These are phyloP conservation scores for Macrophomina phaseolina DNA, from an alignment of 2,329 filamentous ascomycete genomes.

Conservation along the genomic window DNA sequence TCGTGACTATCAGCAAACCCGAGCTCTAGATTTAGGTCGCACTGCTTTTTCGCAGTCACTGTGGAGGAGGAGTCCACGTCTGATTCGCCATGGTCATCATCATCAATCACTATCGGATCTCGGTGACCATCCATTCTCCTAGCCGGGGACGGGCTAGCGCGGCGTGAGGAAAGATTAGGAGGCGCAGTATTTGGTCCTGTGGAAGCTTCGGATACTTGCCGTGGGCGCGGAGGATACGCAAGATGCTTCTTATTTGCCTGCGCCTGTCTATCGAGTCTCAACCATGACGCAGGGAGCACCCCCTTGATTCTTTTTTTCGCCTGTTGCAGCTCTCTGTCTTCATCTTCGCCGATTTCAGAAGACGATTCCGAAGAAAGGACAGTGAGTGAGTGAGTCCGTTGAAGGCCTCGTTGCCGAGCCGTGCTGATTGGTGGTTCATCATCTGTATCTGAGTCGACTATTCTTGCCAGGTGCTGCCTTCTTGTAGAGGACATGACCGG, in stretches of 20 bases:
- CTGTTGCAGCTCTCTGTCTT: conserved; percentile 39
- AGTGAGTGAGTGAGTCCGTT: neutral
- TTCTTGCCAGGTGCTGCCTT: neutral
- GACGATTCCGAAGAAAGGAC: conserved; percentile 31
- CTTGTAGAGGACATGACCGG: conserved; percentile 29
- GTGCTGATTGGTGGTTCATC: conserved; percentile 24
- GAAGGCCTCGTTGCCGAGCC: neutral
- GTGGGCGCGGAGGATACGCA: neutral
- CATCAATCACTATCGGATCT: conserved; percentile 39
- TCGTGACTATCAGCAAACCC: conserved; percentile 6
- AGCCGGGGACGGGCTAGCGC: neutral
- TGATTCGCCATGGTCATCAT: conserved; percentile 41
- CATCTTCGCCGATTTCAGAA: conserved; percentile 37
- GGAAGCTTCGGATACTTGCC: neutral
- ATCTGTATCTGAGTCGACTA: conserved; percentile 11
- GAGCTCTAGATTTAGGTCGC: conserved; percentile 19
- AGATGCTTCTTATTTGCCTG: conserved; percentile 30
- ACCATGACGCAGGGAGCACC: conserved; percentile 57
- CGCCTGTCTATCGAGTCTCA: conserved; percentile 52
- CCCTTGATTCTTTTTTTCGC: conserved; percentile 53
- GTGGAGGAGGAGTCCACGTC: neutral
- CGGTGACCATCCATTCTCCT: conserved; percentile 27
- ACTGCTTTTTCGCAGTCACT: neutral
- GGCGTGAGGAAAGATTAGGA: neutral
- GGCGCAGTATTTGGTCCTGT: neutral